Evolutionary conservation across 176 grass and related monocot species (phyloP), one percentile per base, ranked within the genome.

Genomic region (Rhipidocladum racemiflorum): DNA sequence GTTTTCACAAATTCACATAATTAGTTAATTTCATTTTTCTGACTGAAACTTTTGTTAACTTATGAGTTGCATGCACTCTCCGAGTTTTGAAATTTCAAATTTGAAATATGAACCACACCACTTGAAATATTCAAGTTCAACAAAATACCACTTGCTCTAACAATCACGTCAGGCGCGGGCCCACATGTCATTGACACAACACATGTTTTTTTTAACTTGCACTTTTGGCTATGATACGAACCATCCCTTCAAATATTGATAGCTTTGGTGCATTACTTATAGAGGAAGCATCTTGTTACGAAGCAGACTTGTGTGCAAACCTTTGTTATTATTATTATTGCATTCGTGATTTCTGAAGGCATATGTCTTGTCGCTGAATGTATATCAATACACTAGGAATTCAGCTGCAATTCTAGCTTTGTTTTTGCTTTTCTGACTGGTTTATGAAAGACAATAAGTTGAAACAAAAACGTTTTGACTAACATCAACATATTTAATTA

Each of bases 241-340:
- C n/a, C n/a, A n/a, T n/a, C n/a, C 32, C 32, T 80, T 24, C 64
- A 80, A 80, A 68, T 21, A 65, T 54, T 68, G 21, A 40, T 68
- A 24, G 29, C 46, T 68, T 35, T 56, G n/a, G 34, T 67, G 61
- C 77, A 53, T 66, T 79, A 9, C 44, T 74, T 42, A 15, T 60
- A 46, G 24, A 60, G 25, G 38, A 45, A 5, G 23, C 36, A 45
- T 28, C 51, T 23, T 70, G 36, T 57, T 60, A 54, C 35, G 48
- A 63, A 73, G 18, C 39, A 61, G 17, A 62, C 13, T 62, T 12
- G 46, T 83, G 20, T 63, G 43, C 56, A 72, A 63, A 73, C 55
- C 25, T 15, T 60, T 62, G 9, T 35, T 6, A 50, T 50, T 50
- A 18, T 6, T 51, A 53, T 63, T 1, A n/a, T 62, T 17, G 15